phyloP scores from a whole-genome alignment of 2,329 filamentous ascomycete species.

The Penicillium sp. region DNA sequence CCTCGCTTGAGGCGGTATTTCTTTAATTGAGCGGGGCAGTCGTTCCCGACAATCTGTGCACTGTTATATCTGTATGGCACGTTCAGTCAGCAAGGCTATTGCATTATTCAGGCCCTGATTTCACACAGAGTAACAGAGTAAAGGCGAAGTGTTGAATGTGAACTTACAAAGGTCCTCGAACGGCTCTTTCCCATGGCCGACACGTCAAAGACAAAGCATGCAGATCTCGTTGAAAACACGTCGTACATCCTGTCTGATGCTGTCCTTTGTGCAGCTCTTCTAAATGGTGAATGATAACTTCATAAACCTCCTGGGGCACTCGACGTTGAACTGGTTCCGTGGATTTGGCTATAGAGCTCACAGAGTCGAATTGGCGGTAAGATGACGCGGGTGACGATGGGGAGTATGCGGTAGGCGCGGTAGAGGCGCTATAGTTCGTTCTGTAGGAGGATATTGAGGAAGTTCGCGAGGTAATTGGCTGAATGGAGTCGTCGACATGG shows the following conservation, averaged over 20 bases:
- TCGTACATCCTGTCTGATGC: constrained; percentile 48
- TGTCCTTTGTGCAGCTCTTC: constrained; percentile 47
- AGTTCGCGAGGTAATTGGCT: constrained; percentile 33
- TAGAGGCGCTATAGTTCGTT: constrained; percentile 39
- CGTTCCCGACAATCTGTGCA: constrained; percentile 51
- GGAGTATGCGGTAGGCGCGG: constrained; percentile 41
- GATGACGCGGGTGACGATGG: constrained; percentile 38
- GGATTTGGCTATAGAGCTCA: constrained; percentile 37
- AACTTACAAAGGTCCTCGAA: constrained; percentile 53
- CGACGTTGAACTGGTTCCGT: constrained; percentile 43
- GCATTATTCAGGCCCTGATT: neutral
- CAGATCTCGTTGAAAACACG: constrained; percentile 58
- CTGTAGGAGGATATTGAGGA: constrained; percentile 41
- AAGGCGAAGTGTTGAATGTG: neutral
- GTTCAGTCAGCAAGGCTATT: neutral
- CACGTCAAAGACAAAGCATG: constrained; percentile 56
- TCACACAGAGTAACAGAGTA: constrained; percentile 3
- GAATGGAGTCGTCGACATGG: constrained; percentile 27
- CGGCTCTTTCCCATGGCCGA: constrained; percentile 57
- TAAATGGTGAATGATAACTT: constrained; percentile 55
- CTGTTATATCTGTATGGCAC: constrained; percentile 47
- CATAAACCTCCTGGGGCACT: constrained; percentile 56
- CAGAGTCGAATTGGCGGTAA: constrained; percentile 41
- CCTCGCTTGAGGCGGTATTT: constrained; percentile 52
- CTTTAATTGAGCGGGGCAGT: constrained; percentile 48